Conservation (phyloP, 2,329 filamentous ascomycete genomes). For the Bipolaris bicolor region DNA sequence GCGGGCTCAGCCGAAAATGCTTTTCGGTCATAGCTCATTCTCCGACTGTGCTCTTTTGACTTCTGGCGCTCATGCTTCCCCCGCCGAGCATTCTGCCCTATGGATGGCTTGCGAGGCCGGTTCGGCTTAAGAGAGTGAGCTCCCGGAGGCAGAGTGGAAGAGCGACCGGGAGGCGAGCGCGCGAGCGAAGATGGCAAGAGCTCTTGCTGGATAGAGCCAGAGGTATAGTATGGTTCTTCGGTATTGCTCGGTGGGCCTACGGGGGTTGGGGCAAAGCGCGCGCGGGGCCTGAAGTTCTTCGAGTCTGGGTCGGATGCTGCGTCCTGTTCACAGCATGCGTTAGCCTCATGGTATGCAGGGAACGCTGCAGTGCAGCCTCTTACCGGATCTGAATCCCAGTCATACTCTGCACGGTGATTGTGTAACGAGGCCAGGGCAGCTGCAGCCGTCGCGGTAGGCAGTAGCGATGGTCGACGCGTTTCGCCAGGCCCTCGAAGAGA, state of each 20-base stretch:
- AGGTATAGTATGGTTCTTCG: constrained; percentile 52
- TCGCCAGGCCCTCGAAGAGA: constrained; percentile 75
- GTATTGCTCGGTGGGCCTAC: constrained; percentile 74
- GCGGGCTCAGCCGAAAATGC: constrained; percentile 85
- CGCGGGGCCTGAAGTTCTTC: constrained; percentile 47
- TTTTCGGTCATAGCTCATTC: constrained; percentile 77
- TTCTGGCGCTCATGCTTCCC: constrained; percentile 80
- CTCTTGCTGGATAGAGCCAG: constrained; percentile 69
- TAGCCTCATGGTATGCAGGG: constrained; percentile 22
- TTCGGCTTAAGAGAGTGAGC: constrained; percentile 74
- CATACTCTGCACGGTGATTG: constrained; percentile 74
- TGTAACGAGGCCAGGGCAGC: constrained; percentile 86
- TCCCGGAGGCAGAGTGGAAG: constrained; percentile 84
- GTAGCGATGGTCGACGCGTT: constrained; percentile 66
- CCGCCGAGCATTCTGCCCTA: constrained; percentile 78
- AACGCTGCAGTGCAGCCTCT: constrained; percentile 22
- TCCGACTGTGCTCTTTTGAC: constrained; percentile 76
- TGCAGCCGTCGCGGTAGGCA: constrained; percentile 77
- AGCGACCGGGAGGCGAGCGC: constrained; percentile 83
- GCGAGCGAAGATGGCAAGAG: constrained; percentile 82
- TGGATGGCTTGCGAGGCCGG: constrained; percentile 82
- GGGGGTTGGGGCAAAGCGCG: constrained; percentile 50
- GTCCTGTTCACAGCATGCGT: constrained; percentile 40
- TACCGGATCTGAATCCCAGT: constrained; percentile 49
- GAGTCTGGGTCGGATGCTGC: constrained; percentile 48